Evolutionary conservation across 179 eudicot genomes (phyloP).

Genomic region (Corrigiola litoralis): DNA sequence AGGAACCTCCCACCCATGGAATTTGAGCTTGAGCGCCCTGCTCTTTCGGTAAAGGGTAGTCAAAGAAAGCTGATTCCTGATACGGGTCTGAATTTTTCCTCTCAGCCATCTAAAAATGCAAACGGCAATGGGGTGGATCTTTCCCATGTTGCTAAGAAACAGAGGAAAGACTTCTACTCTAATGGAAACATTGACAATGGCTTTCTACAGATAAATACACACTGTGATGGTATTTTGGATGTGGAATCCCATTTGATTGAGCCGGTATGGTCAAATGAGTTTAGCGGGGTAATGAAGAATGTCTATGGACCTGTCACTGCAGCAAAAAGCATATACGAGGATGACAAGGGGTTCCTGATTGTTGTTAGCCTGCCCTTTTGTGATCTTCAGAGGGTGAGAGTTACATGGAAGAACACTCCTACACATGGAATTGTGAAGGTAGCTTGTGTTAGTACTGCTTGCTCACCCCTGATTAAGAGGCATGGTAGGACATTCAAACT

Average conservation of each 20-base stretch:
- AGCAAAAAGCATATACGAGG: slow-evolving; percentile 76
- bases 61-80: slow-evolving; percentile 44
- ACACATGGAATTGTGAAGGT: slow-evolving; percentile 70
- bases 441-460: slow-evolving; percentile 62
- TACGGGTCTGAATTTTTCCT: slow-evolving; percentile 39
- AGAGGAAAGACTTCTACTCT: slow-evolving; percentile 34
- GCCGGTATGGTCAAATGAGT: slow-evolving; percentile 55
- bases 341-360: slow-evolving; percentile 62
- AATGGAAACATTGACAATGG: slow-evolving; percentile 40
- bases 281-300: slow-evolving; percentile 67
- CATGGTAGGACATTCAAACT: slow-evolving; percentile 62
- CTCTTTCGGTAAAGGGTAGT: slow-evolving; percentile 31
- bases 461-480: slow-evolving; percentile 57
- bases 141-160: slow-evolving; percentile 43
- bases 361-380: slow-evolving; percentile 71
- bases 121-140: slow-evolving; percentile 40
- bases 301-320: slow-evolving; percentile 73
- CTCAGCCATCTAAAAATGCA: slow-evolving; percentile 29
- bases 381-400: slow-evolving; percentile 66
- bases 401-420: slow-evolving; percentile 68
- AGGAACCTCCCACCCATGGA: slow-evolving; percentile 72
- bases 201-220: slow-evolving; percentile 31
- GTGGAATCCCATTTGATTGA: slow-evolving; percentile 42
- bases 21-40: slow-evolving; percentile 58
- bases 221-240: slow-evolving; percentile 36